Conservation (phyloP, 1,284 basidiomycete species). For the Clitocybe nebularis region DNA sequence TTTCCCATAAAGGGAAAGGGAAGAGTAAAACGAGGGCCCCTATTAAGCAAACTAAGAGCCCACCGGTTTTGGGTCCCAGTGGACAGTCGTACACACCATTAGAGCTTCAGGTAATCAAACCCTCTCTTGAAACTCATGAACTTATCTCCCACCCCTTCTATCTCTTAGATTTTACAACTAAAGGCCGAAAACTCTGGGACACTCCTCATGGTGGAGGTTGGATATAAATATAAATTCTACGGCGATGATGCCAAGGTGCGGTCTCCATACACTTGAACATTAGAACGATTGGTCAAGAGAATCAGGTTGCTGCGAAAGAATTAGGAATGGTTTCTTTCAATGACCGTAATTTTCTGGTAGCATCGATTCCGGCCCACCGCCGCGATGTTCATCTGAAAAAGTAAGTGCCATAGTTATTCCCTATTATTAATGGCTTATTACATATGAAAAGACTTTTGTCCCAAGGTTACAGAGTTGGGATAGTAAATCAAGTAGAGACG, state of each 20-base stretch:
- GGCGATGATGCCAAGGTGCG: slow-evolving; percentile 83
- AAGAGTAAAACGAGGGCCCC: slow-evolving; percentile 23
- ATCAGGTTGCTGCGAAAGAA: slow-evolving; percentile 72
- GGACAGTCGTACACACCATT: slow-evolving; percentile 80
- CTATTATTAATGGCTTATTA: slow-evolving; percentile 4
- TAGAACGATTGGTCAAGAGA: slow-evolving; percentile 6
- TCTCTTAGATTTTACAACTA: slow-evolving; percentile 55
- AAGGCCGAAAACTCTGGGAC: slow-evolving; percentile 74
- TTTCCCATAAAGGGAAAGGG: slow-evolving; percentile 36
- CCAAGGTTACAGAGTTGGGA: slow-evolving; percentile 85
- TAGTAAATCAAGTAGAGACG: slow-evolving; percentile 92
- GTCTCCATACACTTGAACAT: slow-evolving; percentile 5
- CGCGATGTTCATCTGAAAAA: slow-evolving; percentile 87
- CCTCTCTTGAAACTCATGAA: too few relatives aligned
- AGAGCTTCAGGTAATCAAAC: slow-evolving; percentile 80
- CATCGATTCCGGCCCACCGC: slow-evolving; percentile 81
- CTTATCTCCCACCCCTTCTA: slow-evolving; percentile 5
- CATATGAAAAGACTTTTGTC: slow-evolving; percentile 64
- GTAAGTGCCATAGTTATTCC: slow-evolving; percentile 34
- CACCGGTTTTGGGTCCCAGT: slow-evolving; percentile 65
- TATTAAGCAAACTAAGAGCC: slow-evolving; percentile 32
- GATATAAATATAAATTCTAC: slow-evolving; percentile 88
- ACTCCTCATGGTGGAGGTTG: slow-evolving; percentile 83
- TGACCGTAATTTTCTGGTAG: slow-evolving; percentile 78
- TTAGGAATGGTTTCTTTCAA: slow-evolving; percentile 80